Percentiles rank a stretch among this genome's conserved stretches.
Evolutionary conservation across 495 filamentous ascomycete genomes (phyloP).

Genomic region (Lophium mytilinum): DNA sequence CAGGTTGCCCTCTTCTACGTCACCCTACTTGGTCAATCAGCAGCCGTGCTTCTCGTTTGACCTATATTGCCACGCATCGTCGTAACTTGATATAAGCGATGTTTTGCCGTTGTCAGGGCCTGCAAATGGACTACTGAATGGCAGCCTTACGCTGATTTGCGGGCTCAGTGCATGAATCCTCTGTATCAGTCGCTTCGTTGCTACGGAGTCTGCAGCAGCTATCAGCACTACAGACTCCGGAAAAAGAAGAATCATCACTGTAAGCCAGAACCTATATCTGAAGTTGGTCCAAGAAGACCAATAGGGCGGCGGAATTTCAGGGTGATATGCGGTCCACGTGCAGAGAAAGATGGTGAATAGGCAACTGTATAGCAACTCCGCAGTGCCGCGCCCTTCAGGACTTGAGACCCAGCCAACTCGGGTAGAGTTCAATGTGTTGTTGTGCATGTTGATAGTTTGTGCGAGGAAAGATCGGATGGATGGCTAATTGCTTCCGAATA

Average conservation of each 20-base stretch:
- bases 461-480: neutral
- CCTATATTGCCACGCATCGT: too few species aligned
- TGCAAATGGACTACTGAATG: too few species aligned
- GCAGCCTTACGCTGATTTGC: too few species aligned
- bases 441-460: neutral
- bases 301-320: neutral
- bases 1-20: too few species aligned
- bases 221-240: neutral
- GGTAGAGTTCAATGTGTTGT: neutral
- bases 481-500: too few species aligned
- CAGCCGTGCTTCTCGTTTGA: too few species aligned
- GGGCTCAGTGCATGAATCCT: neutral
- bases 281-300: neutral
- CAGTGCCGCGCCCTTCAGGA: neutral
- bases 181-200: neutral
- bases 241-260: neutral
- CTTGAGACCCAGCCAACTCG: neutral
- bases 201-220: neutral
- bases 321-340: neutral
- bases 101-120: too few species aligned
- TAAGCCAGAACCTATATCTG: neutral
- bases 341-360: neutral
- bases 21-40: too few species aligned
- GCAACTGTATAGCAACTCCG: neutral
- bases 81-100: too few species aligned